phyloP scores from a whole-genome alignment of 2,329 filamentous ascomycete genomes.

The Tolypocladium album region DNA sequence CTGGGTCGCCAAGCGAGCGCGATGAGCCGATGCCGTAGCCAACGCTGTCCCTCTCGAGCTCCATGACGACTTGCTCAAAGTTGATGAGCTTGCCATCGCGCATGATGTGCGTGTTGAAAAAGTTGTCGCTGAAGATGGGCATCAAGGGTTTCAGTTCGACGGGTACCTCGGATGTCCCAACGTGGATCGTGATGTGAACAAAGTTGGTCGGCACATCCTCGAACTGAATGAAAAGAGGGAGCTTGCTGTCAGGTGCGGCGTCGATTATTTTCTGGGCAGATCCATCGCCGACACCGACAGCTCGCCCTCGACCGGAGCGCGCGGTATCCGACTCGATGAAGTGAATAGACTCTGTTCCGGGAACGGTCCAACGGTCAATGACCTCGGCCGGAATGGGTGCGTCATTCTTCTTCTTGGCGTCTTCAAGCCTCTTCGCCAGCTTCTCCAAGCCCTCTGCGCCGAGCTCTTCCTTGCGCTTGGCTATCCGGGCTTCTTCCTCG shows the following conservation, averaged over 20 bases:
- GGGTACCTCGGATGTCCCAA: constrained; percentile 69
- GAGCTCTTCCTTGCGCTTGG: constrained; percentile 66
- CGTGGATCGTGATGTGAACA: constrained; percentile 69
- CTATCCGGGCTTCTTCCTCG: constrained; percentile 69
- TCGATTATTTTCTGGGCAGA: constrained; percentile 68
- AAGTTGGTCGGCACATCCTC: constrained; percentile 92
- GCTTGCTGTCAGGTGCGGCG: constrained; percentile 43
- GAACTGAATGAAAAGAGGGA: constrained; percentile 92
- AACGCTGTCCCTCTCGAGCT: constrained; percentile 85
- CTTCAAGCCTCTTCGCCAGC: constrained; percentile 64
- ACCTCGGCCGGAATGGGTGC: constrained; percentile 71
- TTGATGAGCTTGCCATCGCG: constrained; percentile 65
- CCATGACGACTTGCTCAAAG: constrained; percentile 87
- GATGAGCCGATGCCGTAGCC: constrained; percentile 66
- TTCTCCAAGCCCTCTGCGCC: constrained; percentile 72
- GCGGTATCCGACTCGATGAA: constrained; percentile 86
- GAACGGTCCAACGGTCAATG: constrained; percentile 74
- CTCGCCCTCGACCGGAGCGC: constrained; percentile 65
- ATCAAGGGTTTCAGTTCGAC: constrained; percentile 77
- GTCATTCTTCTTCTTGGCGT: constrained; percentile 82
- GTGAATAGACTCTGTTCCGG: constrained; percentile 81
- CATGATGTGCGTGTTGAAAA: constrained; percentile 84
- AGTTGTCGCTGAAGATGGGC: constrained; percentile 77
- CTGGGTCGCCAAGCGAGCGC: constrained; percentile 60
- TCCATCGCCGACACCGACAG: constrained; percentile 57